These are phyloP conservation scores for Verticillium nubilum DNA, from an alignment of 2,329 filamentous ascomycete species.

Conservation along the genomic window DNA sequence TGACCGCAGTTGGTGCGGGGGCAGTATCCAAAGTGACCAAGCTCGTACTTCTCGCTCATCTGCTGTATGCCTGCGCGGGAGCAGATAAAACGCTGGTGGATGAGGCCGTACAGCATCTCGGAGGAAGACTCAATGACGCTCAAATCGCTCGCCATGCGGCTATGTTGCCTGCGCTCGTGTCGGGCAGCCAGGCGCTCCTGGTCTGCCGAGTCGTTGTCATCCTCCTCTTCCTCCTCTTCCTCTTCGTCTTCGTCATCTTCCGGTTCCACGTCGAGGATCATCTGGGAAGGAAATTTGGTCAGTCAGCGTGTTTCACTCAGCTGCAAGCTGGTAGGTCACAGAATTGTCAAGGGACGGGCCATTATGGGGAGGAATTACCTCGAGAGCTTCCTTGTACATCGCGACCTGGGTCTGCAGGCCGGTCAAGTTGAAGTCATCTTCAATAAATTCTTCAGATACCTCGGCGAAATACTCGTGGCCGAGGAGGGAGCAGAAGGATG, in stretches of 20 bases:
- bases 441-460: conserved; percentile 97
- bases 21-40: conserved; percentile 92
- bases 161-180: conserved; percentile 68
- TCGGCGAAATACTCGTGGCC: conserved; percentile 99
- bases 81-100: conserved; percentile 98
- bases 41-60: conserved; percentile 98
- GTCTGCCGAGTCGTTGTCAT: conserved; percentile 65
- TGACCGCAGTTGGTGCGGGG: conserved; percentile 91
- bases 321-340: neutral
- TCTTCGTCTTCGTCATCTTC: conserved; percentile 90
- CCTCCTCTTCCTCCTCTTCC: conserved; percentile 68
- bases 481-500: conserved; percentile 89
- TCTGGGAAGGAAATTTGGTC: conserved; percentile 37
- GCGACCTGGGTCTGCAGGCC: conserved; percentile 91
- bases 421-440: conserved; percentile 99
- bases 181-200: conserved; percentile 44
- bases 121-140: conserved; percentile 95
- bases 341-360: neutral
- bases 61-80: conserved; percentile 94
- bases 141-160: conserved; percentile 84
- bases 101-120: conserved; percentile 96
- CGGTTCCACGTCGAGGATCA: conserved; percentile 97
- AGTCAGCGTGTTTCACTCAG: neutral
- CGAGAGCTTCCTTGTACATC: conserved; percentile 98
- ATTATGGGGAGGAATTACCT: conserved; percentile 41